Base-by-base conservation (phyloP, 768 basidiomycete species). In the Clitopilus passeckerianus region DNA sequence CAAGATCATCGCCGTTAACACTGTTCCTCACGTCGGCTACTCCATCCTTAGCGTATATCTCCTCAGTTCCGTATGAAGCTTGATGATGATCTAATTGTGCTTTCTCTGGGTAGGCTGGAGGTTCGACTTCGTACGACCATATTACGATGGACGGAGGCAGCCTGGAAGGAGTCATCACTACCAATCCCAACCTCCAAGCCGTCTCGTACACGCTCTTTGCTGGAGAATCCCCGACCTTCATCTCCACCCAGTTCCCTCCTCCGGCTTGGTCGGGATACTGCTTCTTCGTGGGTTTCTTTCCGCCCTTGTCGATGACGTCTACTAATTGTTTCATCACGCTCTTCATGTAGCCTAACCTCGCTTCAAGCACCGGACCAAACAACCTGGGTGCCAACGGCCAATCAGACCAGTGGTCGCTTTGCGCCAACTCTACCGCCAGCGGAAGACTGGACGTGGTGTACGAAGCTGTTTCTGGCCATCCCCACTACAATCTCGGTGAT, bases 181-280 rank as follows among this genome's bases (percentile, higher is more conserved):
- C 18, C 46, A 50, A 50, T n/a, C 46, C 46, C 5, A 7, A 50
- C 46, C 46, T 50, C 46, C 46, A 50, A 50, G 46, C 46, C 16
- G 46, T 50, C 46, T 50, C 46, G 18, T 50, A 50, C 20, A 16
- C 46, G 3, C 46, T 50, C 46, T 10, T 50, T n/a, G 2, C 46
- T 50, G 78, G 78, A 37, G 75, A 80, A 63, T 77, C 76, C 3
- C 76, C 76, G 24, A 71, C 70, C 44, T 80, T 80, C 57, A 75
- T 79, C n/a, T 75, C 77, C 1, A 77, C 75, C 15, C 74, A 74
- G 54, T 77, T 76, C 46, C 46, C 46, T 50, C 46, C 46, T 9
- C 22, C 46, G 10, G 46, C 46, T 50, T 50, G 46, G 46, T 50
- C 46, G 3, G 46, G 46, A n/a, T 50, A 50, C 22, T 50, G 46